Base-by-base conservation (phyloP, 768 basidiomycete genomes). In the Tulasnella sp. region DNA sequence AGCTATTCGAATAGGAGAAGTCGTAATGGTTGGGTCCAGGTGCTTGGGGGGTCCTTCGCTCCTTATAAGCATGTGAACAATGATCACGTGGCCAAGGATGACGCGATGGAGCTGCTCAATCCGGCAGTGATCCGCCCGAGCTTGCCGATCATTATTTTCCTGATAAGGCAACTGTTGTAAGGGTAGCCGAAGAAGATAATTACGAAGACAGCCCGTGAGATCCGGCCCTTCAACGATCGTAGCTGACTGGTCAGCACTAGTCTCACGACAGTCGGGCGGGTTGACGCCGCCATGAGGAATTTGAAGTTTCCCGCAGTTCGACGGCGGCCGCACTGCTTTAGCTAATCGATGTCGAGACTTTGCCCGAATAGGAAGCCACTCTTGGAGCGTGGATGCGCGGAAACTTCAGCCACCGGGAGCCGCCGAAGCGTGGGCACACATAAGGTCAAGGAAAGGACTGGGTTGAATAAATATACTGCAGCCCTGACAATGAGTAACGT, bases 131-230 rank as follows among this genome's bases (percentile, higher is more conserved):
- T 37, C 12, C 7, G 31, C 28, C 64, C 31, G 64, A 37, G 34
- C 64, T n/a, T 41, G 14, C 54, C 76, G 76, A 77, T 60, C n/a
- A 50, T 28, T 64, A 12, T 50, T 18, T 31, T 3, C 42, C n/a
- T 60, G 76, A 77, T 77, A 64, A 77, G 48, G 46, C 46, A 64
- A 50, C 46, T 54, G 37, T 50, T 31, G 50, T 44, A 41, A 58
- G 54, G 54, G 40, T n/a, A 31, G 28, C 9, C 34, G 37, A 14
- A 28, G 5, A 14, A 34, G 6, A 16, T 69, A 37, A 69, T 69
- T 31, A 37, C 64, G 64, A 69, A 0, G 64, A 37, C 64, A 37
- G 34, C 9, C 64, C 64, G 64, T 28, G 64, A 69, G 64, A 69
- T 34, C 64, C 64, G 64, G 74, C 24, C 48, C 41, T 34, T 16